Conservation (phyloP, 495 filamentous ascomycete species). For the Penicillium psychrofluorescens region DNA sequence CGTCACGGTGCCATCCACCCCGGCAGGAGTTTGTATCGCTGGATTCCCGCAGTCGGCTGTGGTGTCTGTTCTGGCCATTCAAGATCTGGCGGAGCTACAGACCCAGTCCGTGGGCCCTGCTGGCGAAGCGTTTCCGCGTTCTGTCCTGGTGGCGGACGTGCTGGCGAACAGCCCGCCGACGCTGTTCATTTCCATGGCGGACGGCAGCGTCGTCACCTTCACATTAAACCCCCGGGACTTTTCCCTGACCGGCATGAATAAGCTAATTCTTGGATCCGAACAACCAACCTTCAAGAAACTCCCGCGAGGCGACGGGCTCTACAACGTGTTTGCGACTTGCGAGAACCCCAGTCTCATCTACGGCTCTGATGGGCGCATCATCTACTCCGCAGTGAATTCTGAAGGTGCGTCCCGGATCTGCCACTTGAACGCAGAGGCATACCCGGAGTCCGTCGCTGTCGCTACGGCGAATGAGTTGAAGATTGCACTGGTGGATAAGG, state of each 20-base stretch:
- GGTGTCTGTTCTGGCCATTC: slow-evolving; percentile 62
- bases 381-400: slow-evolving; percentile 94
- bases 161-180: slow-evolving; percentile 58
- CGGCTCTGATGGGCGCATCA: slow-evolving; percentile 73
- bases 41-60: slow-evolving; percentile 78
- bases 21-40: slow-evolving; percentile 54
- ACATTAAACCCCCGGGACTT: slow-evolving; percentile 52
- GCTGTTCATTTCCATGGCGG: slow-evolving; percentile 88
- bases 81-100: slow-evolving; percentile 54
- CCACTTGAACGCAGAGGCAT: slow-evolving; percentile 73
- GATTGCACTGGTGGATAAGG: slow-evolving; percentile 74
- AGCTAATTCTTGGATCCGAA: slow-evolving; percentile 78
- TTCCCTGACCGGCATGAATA: slow-evolving; percentile 63
- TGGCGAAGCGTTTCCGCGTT: slow-evolving; percentile 68
- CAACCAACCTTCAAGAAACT: slow-evolving; percentile 74
- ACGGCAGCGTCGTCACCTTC: slow-evolving; percentile 87
- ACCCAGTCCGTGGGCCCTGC: slow-evolving; percentile 52
- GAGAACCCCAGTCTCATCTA: slow-evolving; percentile 94
- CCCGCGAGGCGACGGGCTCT: slow-evolving; percentile 53
- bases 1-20: slow-evolving; percentile 53
- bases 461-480: slow-evolving; percentile 71
- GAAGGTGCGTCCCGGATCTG: slow-evolving; percentile 76
- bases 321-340: slow-evolving; percentile 86
- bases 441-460: slow-evolving; percentile 71
- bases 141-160: slow-evolving; percentile 69